Conservation (phyloP, 2,329 filamentous ascomycete species). For the Ophiostoma ulmi region DNA sequence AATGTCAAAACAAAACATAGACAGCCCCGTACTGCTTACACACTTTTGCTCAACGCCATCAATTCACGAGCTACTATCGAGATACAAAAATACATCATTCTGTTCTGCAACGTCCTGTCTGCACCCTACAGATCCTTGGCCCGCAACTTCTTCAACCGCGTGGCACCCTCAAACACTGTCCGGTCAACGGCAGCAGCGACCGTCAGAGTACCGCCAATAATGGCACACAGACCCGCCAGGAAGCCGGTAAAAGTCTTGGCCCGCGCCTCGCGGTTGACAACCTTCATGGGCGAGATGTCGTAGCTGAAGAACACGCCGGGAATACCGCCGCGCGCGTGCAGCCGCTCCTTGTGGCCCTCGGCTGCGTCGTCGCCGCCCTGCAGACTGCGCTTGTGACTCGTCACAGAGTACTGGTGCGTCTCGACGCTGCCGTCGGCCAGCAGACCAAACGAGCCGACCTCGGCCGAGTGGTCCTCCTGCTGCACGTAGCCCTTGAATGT, state of each 20-base stretch:
- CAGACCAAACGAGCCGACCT: constrained; percentile 64
- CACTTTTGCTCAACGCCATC: neutral
- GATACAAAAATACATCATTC: neutral
- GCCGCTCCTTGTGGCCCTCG: constrained; percentile 85
- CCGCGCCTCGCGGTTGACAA: constrained; percentile 90
- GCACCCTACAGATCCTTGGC: constrained; percentile 51
- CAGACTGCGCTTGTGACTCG: constrained; percentile 88
- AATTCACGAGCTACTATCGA: neutral
- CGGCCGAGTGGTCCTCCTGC: constrained; percentile 40
- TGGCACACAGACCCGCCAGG: constrained; percentile 86
- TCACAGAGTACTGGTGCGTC: constrained; percentile 97
- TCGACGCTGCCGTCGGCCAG: constrained; percentile 75
- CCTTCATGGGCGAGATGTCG: constrained; percentile 99
- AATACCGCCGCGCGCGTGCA: constrained; percentile 86
- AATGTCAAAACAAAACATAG: neutral
- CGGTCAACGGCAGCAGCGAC: constrained; percentile 92
- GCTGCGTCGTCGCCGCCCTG: constrained; percentile 75
- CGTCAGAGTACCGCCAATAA: constrained; percentile 90
- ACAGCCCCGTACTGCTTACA: neutral
- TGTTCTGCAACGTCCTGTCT: neutral
- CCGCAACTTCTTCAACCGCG: constrained; percentile 80
- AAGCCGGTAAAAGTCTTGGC: constrained; percentile 88
- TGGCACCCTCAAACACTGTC: constrained; percentile 81
- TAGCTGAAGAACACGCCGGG: constrained; percentile 99
- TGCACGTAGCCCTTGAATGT: constrained; percentile 39